phyloP scores from a whole-genome alignment of 179 eudicot genomes.

The Pouteria campechiana region DNA sequence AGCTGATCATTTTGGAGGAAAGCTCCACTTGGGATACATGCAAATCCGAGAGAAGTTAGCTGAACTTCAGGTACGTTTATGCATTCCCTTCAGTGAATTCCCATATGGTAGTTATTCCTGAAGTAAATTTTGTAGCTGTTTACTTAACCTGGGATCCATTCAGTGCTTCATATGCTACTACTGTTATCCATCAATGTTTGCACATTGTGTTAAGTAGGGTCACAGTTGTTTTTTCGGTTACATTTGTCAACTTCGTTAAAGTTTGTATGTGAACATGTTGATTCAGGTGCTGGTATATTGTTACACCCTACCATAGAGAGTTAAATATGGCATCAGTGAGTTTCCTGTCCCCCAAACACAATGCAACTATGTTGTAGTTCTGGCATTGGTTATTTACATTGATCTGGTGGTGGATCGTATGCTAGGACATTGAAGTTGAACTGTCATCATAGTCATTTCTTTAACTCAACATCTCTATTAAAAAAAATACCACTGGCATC shows the following conservation, averaged over 20 bases:
- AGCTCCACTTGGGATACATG: slow-evolving; percentile 97
- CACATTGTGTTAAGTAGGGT: background rate
- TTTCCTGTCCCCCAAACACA: slow-evolving; percentile 66
- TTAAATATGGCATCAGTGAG: slow-evolving; percentile 70
- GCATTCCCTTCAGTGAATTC: background rate
- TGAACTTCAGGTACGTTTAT: slow-evolving; percentile 65
- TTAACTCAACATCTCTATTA: too few relatives aligned
- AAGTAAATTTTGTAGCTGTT: too few relatives aligned
- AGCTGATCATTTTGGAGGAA: slow-evolving; percentile 99
- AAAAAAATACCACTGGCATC: too few relatives aligned
- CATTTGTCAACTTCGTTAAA: slow-evolving; percentile 5
- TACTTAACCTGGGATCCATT: too few relatives aligned
- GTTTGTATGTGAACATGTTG: slow-evolving; percentile 38
- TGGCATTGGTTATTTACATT: too few relatives aligned
- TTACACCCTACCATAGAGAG: slow-evolving; percentile 63
- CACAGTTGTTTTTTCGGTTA: background rate
- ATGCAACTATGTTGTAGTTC: too few relatives aligned
- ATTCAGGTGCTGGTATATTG: slow-evolving; percentile 70
- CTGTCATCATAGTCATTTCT: too few relatives aligned
- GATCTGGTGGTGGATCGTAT: too few relatives aligned
- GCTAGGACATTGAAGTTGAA: too few relatives aligned
- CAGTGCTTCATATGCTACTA: too few relatives aligned
- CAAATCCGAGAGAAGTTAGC: slow-evolving; percentile 94
- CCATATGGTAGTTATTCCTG: background rate
- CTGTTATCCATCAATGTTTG: too few relatives aligned